A percentile compares a stretch with the other conserved stretches of the same genome.
Conservation (phyloP, 2,329 filamentous ascomycete genomes). For the Cercospora nicotianae region DNA sequence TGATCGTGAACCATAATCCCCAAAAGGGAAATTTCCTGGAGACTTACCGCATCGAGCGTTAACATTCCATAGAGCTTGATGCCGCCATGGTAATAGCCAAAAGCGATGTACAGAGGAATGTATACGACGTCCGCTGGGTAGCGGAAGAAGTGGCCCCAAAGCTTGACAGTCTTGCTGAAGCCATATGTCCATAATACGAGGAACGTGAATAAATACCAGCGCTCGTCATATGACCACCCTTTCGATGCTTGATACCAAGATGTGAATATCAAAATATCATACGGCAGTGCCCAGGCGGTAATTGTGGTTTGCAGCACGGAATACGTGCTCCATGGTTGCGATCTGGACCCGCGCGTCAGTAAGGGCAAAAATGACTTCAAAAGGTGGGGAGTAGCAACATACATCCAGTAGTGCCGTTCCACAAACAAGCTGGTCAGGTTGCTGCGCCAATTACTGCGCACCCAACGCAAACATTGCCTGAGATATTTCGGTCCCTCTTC, state of each 20-base stretch:
- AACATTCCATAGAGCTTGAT: constrained; percentile 88
- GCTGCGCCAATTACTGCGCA: constrained; percentile 95
- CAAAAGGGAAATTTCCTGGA: constrained; percentile 11
- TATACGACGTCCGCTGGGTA: constrained; percentile 79
- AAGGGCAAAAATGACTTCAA: constrained; percentile 15
- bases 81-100: constrained; percentile 88
- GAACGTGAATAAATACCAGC: constrained; percentile 56
- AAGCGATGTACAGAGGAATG: constrained; percentile 80
- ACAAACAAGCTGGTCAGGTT: constrained; percentile 87
- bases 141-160: constrained; percentile 80
- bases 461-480: constrained; percentile 92
- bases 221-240: constrained; percentile 38
- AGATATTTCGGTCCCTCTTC: constrained; percentile 87
- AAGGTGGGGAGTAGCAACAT: constrained; percentile 50
- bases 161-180: constrained; percentile 88
- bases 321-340: constrained; percentile 91
- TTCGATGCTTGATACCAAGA: constrained; percentile 67
- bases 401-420: constrained; percentile 84
- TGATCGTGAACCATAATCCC: constrained; percentile 16
- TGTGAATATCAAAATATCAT: constrained; percentile 72
- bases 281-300: constrained; percentile 78
- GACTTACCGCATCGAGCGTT: constrained; percentile 68
- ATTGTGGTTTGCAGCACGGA: constrained; percentile 90
- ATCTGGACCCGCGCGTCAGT: constrained; percentile 53
- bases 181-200: constrained; percentile 71